phyloP scores from a whole-genome alignment of 2,329 filamentous ascomycete genomes.

The Lecanicillium sp. region DNA sequence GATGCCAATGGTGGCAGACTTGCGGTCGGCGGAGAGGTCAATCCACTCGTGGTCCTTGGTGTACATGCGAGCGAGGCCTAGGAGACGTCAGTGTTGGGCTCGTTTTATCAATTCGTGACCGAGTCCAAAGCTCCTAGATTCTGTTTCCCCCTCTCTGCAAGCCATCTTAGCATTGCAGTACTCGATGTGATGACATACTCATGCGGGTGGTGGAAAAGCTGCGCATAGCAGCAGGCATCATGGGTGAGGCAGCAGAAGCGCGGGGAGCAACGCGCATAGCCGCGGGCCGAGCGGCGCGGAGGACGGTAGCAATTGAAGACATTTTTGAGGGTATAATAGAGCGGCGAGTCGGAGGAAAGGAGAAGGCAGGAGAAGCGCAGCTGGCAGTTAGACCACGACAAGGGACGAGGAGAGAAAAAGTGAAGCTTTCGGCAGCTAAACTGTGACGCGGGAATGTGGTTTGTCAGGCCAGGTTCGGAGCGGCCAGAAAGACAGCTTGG shows the following conservation, averaged over 20 bases:
- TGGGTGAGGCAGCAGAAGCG: conserved; percentile 24
- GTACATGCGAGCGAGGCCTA: conserved; percentile 70
- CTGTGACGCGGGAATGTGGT: background rate
- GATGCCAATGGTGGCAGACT: conserved; percentile 75
- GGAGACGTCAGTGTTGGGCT: conserved; percentile 3
- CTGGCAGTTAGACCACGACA: background rate
- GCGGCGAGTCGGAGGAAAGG: background rate
- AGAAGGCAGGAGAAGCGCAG: background rate
- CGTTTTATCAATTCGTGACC: background rate
- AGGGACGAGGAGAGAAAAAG: conserved; percentile 7
- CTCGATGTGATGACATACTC: too few relatives aligned
- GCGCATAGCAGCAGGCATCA: conserved; percentile 28
- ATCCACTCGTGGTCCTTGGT: conserved; percentile 99
- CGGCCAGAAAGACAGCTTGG: background rate
- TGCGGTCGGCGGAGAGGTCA: conserved; percentile 74
- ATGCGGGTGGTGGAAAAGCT: conserved; percentile 30
- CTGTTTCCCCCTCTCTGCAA: too few relatives aligned
- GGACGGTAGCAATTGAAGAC: conserved; percentile 53
- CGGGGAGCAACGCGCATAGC: conserved; percentile 29
- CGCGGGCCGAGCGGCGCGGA: conserved; percentile 41
- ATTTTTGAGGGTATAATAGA: conserved; percentile 24
- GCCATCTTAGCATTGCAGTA: too few relatives aligned
- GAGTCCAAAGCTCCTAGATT: conserved; percentile 3
- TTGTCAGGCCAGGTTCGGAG: background rate
- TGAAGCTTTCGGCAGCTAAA: background rate